phyloP scores from a whole-genome alignment of 1,284 basidiomycete genomes.

The Coniferiporia weirii region DNA sequence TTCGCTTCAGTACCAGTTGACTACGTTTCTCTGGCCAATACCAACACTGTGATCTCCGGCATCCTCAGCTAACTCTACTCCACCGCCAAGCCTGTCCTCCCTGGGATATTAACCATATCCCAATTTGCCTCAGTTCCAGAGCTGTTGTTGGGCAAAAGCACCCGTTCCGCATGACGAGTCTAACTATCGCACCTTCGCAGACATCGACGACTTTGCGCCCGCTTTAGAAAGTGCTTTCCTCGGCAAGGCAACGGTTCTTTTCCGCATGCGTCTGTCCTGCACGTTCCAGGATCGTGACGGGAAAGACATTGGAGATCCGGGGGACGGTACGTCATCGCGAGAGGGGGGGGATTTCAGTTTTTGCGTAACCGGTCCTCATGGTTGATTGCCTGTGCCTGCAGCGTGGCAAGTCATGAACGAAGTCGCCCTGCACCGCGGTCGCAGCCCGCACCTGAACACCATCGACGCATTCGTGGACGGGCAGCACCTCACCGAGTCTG shows the following conservation, averaged over 20 bases:
- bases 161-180: constrained; percentile 2
- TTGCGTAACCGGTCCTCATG: background rate
- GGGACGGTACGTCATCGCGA: constrained; percentile 36
- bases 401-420: constrained; percentile 99
- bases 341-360: constrained; percentile 5
- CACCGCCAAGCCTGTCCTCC: too few species aligned
- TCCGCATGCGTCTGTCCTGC: constrained; percentile 84
- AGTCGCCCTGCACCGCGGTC: constrained; percentile 87
- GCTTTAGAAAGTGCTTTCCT: constrained; percentile 75
- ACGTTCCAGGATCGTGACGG: constrained; percentile 65
- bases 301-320: constrained; percentile 47
- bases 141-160: background rate
- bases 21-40: background rate
- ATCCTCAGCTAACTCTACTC: too few species aligned
- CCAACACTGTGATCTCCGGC: background rate
- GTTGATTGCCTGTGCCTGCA: constrained; percentile 24
- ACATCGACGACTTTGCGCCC: constrained; percentile 75
- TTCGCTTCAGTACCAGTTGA: background rate
- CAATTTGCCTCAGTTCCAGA: too few species aligned
- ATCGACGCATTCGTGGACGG: constrained; percentile 96
- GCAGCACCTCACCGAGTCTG: constrained; percentile 91
- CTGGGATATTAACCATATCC: too few species aligned
- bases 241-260: constrained; percentile 74
- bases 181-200: constrained; percentile 33
- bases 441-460: constrained; percentile 87